Conservation (phyloP, 495 filamentous ascomycete genomes). For the Aspergillus leporis region DNA sequence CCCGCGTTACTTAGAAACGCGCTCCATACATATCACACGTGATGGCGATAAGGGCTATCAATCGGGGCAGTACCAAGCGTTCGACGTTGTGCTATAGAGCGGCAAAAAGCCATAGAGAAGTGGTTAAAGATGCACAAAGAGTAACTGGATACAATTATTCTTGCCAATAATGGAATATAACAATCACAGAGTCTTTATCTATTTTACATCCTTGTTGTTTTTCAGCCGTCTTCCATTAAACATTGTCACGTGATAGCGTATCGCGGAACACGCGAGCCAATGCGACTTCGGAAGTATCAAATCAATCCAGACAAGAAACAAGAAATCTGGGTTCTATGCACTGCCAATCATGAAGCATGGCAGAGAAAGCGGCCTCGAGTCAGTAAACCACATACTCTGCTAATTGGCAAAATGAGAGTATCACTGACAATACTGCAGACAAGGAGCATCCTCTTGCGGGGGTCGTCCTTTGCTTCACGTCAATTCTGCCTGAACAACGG, state of each 20-base stretch:
- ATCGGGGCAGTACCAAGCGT: not conserved
- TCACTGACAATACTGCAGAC: conserved; percentile 32
- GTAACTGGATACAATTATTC: not conserved
- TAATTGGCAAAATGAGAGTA: not conserved
- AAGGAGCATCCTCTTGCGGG: conserved; percentile 70
- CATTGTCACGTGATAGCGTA: conserved; percentile 23
- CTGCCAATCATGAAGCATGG: conserved; percentile 47
- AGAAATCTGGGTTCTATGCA: not conserved
- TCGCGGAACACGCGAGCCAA: conserved; percentile 22
- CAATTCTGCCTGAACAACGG: conserved; percentile 75
- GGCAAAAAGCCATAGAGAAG: not conserved
- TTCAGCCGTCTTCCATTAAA: not conserved
- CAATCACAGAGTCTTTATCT: no score
- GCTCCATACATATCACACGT: conserved; percentile 37
- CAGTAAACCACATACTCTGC: conserved; percentile 13
- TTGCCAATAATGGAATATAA: not conserved
- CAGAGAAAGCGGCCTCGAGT: conserved; percentile 39
- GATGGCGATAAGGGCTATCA: conserved; percentile 29
- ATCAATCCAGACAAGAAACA: conserved; percentile 9
- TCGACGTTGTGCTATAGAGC: not conserved
- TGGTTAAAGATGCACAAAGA: not conserved
- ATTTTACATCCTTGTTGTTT: not conserved
- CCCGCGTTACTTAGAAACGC: conserved; percentile 15
- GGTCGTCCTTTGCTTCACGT: conserved; percentile 89
- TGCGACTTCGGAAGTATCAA: conserved; percentile 10